These are phyloP conservation scores for Gentiana macrophylla DNA, from an alignment of 257 asterid species.

Conservation along the genomic window DNA sequence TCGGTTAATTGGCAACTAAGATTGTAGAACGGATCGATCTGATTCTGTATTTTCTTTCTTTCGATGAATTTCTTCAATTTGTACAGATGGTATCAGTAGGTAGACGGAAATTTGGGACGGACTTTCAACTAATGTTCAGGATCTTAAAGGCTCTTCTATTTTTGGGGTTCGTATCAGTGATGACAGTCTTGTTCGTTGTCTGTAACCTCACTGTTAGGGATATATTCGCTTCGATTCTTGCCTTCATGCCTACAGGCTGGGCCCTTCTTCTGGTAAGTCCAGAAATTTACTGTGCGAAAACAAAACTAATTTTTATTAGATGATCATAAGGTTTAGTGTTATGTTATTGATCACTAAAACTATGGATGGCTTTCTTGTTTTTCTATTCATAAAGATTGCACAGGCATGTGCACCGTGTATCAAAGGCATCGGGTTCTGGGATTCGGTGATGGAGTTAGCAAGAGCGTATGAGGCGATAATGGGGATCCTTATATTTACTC, in stretches of 20 bases:
- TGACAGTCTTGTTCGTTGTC: constrained; percentile 87
- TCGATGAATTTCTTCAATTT: background rate
- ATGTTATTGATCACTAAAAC: background rate
- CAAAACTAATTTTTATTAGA: too few relatives aligned
- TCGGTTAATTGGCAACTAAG: background rate
- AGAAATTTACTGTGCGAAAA: too few relatives aligned
- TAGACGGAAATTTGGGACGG: constrained; percentile 85
- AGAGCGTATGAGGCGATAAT: constrained; percentile 78
- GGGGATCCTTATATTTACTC: constrained; percentile 80
- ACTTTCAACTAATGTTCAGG: constrained; percentile 98
- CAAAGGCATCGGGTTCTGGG: constrained; percentile 70
- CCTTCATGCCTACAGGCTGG: constrained; percentile 99
- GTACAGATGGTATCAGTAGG: constrained; percentile 94
- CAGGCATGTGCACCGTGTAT: constrained; percentile 73
- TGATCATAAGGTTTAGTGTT: too few relatives aligned
- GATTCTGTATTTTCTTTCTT: background rate
- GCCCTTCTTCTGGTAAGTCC: constrained; percentile 71
- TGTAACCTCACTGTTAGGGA: constrained; percentile 58
- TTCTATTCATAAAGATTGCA: constrained; percentile 35
- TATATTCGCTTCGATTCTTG: constrained; percentile 76
- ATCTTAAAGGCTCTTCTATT: constrained; percentile 83
- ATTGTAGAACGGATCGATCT: background rate
- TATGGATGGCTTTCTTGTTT: background rate
- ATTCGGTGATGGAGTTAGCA: constrained; percentile 77
- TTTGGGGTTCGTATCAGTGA: constrained; percentile 83